Evolutionary conservation across 352 stramenopile genomes (phyloP).

Genomic region (Phytophthora tentaculata): DNA sequence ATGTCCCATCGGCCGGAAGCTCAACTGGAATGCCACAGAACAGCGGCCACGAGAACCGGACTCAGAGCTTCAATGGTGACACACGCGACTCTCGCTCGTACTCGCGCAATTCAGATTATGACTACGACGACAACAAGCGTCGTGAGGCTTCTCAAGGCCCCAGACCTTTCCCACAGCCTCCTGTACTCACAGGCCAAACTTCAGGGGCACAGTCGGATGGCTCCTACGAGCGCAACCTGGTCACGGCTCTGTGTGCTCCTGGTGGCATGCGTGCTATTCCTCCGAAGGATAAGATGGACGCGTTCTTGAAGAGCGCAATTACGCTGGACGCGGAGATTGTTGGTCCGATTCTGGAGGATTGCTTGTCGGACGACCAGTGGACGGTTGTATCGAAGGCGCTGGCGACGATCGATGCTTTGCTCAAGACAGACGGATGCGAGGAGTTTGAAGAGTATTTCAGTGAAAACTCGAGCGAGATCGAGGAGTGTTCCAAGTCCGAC

Average conservation of each 20-base stretch:
- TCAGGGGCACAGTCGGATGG: constrained; percentile 85
- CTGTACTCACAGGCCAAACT: constrained; percentile 60
- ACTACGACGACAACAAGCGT: constrained; percentile 55
- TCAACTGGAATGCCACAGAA: constrained; percentile 38
- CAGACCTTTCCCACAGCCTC: constrained; percentile 34
- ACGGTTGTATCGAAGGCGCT: constrained; percentile 94
- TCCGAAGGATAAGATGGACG: constrained; percentile 94
- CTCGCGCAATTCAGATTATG: constrained; percentile 61
- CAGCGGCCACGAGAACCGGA: constrained; percentile 46
- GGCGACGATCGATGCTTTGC: constrained; percentile 92
- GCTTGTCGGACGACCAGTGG: constrained; percentile 90
- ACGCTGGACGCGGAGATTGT: constrained; percentile 94
- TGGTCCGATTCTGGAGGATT: constrained; percentile 94
- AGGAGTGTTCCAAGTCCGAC: constrained; percentile 73
- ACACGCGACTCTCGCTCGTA: constrained; percentile 45
- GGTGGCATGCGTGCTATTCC: constrained; percentile 95
- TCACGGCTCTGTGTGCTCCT: constrained; percentile 92
- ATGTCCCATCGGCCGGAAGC: constrained; percentile 27
- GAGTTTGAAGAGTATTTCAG: constrained; percentile 87
- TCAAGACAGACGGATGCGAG: constrained; percentile 83
- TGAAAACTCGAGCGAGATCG: constrained; percentile 81
- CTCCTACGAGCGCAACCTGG: constrained; percentile 93
- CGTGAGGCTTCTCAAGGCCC: constrained; percentile 33
- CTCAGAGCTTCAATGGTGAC: constrained; percentile 53
- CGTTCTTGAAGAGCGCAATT: constrained; percentile 90